Percentiles rank a stretch among this genome's conserved stretches.
Conservation (phyloP, 2,329 filamentous ascomycete species). For the Penicillium paneum region DNA sequence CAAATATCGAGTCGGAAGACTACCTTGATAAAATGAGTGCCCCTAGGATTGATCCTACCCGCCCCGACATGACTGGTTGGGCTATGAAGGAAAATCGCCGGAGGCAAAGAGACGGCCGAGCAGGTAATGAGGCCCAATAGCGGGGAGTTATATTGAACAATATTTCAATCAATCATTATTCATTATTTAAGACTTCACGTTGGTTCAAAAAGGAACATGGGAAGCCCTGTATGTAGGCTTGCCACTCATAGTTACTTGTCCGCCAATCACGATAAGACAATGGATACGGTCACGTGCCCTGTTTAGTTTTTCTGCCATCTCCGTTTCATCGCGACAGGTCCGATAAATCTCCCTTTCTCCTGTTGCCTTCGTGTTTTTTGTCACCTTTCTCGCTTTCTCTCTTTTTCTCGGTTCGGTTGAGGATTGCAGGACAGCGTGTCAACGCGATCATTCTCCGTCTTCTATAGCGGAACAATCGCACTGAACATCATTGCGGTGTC, state of each 20-base stretch:
- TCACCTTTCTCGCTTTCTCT: slow-evolving; percentile 7
- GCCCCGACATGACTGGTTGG: slow-evolving; percentile 44
- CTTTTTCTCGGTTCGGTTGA: slow-evolving; percentile 17
- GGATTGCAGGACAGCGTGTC: slow-evolving; percentile 28
- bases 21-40: slow-evolving; percentile 64
- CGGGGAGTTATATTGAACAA: slow-evolving; percentile 8
- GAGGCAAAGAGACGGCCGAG: slow-evolving; percentile 29
- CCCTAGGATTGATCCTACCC: slow-evolving; percentile 46
- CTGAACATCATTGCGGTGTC: slow-evolving; percentile 6
- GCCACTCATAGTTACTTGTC: slow-evolving; percentile 4
- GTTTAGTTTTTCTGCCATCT: slow-evolving; percentile 20
- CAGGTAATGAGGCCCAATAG: slow-evolving; percentile 18
- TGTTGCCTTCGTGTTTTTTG: slow-evolving; percentile 4
- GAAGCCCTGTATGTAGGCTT: not conserved
- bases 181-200: not conserved
- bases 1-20: slow-evolving; percentile 55
- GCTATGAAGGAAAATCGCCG: slow-evolving; percentile 44
- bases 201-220: not conserved
- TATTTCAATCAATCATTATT: not conserved
- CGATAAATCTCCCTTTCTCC: slow-evolving; percentile 13
- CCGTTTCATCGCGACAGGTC: slow-evolving; percentile 10
- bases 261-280: slow-evolving; percentile 7
- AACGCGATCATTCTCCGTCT: slow-evolving; percentile 3
- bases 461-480: not conserved
- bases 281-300: slow-evolving; percentile 2